Evolutionary conservation across 2,329 filamentous ascomycete genomes (phyloP).

Genomic region (Neofusicoccum sp.): DNA sequence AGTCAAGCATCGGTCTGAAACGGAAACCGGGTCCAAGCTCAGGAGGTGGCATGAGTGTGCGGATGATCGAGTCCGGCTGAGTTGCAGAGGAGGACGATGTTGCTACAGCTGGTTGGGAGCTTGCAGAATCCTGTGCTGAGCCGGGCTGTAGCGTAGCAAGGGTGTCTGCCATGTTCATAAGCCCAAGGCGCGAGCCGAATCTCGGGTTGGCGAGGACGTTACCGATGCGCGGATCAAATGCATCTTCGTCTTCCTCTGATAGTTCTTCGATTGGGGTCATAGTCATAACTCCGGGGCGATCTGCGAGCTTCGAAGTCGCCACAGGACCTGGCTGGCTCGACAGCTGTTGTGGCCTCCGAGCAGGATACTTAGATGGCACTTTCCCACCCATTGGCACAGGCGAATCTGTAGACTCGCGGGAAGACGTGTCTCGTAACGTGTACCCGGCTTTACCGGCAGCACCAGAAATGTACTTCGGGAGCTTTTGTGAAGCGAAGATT

Average conservation of each 20-base stretch:
- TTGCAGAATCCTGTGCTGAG: background rate
- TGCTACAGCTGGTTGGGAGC: background rate
- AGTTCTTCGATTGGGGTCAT: background rate
- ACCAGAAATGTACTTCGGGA: background rate
- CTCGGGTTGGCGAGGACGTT: background rate
- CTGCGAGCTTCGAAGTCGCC: background rate
- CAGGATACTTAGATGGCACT: background rate
- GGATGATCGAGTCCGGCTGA: background rate
- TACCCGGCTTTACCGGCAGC: background rate
- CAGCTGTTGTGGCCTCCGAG: background rate
- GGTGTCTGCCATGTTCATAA: background rate
- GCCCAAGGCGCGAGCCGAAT: background rate
- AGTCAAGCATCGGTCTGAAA: background rate
- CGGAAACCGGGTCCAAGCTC: background rate
- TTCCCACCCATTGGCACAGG: background rate
- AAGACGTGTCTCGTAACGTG: background rate
- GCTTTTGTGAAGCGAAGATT: background rate
- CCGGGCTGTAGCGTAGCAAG: background rate
- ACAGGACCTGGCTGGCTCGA: background rate
- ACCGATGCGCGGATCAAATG: background rate
- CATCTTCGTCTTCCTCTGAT: background rate
- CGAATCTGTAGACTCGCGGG: too few relatives aligned
- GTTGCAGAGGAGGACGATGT: background rate
- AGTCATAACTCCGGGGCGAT: background rate
- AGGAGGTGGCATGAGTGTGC: background rate